A percentile compares a stretch with the other conserved stretches of the same genome.
phyloP scores from a whole-genome alignment of 2,329 filamentous ascomycete species.

The Aspergillus fructus region DNA sequence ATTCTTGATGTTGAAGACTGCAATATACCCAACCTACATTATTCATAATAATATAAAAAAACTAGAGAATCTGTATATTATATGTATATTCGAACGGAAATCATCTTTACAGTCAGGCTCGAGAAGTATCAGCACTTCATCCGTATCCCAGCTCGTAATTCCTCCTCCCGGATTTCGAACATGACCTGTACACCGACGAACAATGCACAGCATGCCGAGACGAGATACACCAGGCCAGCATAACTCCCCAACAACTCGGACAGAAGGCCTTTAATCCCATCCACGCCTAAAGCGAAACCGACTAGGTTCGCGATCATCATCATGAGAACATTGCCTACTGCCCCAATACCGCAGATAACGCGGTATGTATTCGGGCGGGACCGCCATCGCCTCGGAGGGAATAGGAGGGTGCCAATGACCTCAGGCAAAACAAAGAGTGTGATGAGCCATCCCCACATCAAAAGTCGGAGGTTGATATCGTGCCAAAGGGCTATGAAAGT shows the following conservation, averaged over 20 bases:
- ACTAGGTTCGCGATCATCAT: constrained; percentile 96
- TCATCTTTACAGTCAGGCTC: neutral
- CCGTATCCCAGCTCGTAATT: constrained; percentile 76
- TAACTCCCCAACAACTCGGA: constrained; percentile 73
- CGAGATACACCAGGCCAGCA: constrained; percentile 73
- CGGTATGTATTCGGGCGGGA: constrained; percentile 70
- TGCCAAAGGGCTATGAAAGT: constrained; percentile 98
- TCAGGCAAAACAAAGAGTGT: constrained; percentile 93
- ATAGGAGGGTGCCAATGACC: constrained; percentile 67
- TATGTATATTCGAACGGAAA: neutral
- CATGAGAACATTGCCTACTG: constrained; percentile 82
- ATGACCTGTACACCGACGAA: constrained; percentile 90
- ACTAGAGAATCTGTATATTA: neutral
- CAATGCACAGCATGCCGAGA: constrained; percentile 67
- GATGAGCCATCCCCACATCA: constrained; percentile 97
- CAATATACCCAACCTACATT: neutral
- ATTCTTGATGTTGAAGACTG: neutral
- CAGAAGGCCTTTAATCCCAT: constrained; percentile 77
- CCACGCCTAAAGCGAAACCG: constrained; percentile 88
- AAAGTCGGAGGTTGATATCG: constrained; percentile 84
- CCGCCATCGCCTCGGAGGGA: constrained; percentile 73
- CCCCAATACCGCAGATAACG: constrained; percentile 75
- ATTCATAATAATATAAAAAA: neutral
- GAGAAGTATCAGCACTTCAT: constrained; percentile 67
- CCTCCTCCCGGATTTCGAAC: constrained; percentile 89